Conservation (phyloP, 352 stramenopile genomes). For the Blastocystis sp. region DNA sequence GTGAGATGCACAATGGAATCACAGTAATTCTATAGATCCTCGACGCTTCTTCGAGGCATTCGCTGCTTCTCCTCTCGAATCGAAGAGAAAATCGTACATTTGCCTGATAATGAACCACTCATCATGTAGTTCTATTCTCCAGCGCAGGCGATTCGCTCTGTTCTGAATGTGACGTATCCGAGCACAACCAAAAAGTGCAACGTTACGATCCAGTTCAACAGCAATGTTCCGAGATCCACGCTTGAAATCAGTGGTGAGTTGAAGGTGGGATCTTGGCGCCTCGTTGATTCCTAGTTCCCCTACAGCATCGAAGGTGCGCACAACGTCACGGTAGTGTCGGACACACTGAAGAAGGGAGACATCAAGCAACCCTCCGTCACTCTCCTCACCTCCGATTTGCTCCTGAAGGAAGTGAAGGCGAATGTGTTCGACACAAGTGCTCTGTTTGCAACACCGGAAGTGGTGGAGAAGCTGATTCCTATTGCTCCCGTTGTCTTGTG, state of each 20-base stretch:
- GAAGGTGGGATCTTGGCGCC: not conserved
- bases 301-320: not conserved
- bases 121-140: slow-evolving; percentile 26
- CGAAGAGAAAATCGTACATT: not conserved
- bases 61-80: not conserved
- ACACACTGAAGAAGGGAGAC: not conserved
- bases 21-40: not conserved
- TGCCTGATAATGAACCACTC: not conserved
- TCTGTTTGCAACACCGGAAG: slow-evolving; percentile 3
- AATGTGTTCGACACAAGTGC: not conserved
- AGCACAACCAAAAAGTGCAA: slow-evolving; percentile 3
- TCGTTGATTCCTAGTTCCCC: not conserved
- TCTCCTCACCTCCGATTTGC: not conserved
- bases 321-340: slow-evolving; percentile 3
- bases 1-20: not conserved
- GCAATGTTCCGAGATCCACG: not conserved
- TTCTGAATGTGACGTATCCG: slow-evolving; percentile 5
- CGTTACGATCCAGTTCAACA: not conserved
- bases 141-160: not conserved
- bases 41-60: not conserved
- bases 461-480: slow-evolving; percentile 3
- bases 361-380: not conserved
- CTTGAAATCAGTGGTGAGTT: not conserved
- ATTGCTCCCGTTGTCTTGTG: not conserved
- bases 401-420: not conserved